A percentile compares a stretch with the other conserved stretches of the same genome.
phyloP scores from a whole-genome alignment of 1,284 basidiomycete species.

The Papiliotrema flavescens region DNA sequence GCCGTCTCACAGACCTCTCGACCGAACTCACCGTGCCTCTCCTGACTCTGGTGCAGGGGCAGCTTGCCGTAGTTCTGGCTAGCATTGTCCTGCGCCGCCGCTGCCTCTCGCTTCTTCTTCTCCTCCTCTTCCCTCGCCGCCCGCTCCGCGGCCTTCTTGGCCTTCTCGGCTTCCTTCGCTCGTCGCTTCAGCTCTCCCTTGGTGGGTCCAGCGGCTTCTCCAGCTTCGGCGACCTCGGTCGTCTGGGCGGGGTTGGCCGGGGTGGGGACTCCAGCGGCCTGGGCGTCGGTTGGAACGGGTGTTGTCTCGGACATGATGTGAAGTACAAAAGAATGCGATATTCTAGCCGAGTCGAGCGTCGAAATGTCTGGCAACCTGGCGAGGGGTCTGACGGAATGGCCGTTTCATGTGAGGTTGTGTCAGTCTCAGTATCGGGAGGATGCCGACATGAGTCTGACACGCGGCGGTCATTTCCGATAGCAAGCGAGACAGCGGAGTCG shows the following conservation, averaged over 20 bases:
- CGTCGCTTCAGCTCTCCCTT: constrained; percentile 93
- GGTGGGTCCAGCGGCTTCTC: constrained; percentile 54
- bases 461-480: too few species aligned
- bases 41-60: constrained; percentile 88
- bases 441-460: too few species aligned
- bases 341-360: not conserved
- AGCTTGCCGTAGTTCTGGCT: constrained; percentile 82
- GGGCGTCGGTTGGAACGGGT: not conserved
- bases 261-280: constrained; percentile 6
- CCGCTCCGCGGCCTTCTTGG: constrained; percentile 80
- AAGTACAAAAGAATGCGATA: not conserved
- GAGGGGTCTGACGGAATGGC: too few species aligned
- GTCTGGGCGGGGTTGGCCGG: constrained; percentile 6
- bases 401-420: too few species aligned
- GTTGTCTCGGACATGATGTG: constrained; percentile 4
- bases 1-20: not conserved
- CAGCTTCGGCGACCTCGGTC: constrained; percentile 7
- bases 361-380: not conserved
- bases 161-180: constrained; percentile 89
- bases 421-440: too few species aligned
- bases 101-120: constrained; percentile 67
- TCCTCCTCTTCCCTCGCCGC: constrained; percentile 74
- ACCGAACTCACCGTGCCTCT: constrained; percentile 48
- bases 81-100: constrained; percentile 77
- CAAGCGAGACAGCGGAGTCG: too few species aligned